Base-by-base conservation (phyloP, 1,139 yeast genomes). In the Yamadazyma triangularis region DNA sequence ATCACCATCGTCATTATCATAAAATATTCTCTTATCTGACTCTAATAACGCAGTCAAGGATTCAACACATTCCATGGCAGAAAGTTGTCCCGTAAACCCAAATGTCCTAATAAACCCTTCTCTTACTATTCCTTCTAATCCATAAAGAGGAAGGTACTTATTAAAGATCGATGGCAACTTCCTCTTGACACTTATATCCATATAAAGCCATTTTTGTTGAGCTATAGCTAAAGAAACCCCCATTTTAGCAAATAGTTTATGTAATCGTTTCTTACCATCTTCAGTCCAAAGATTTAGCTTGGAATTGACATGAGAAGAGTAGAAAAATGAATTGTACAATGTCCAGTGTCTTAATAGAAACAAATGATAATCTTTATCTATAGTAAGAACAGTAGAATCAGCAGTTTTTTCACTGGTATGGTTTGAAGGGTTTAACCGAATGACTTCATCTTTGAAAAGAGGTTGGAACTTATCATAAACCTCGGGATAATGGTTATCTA, bases 41-140 rank as follows among this genome's bases (percentile, higher is more conserved):
- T 91, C 97, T 19, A 93, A 60, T 35, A 91, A 57, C 2, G 98
- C 96, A 4, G 88, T 76, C n/a, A 91, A 60, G 0, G 96, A 76
- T 49, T 91, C 96, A 5, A 86, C 95, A 48, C 86, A 87, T 53
- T 93, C 99, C 58, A 89, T 86, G 1, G 97, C 97, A 23, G 95
- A 79, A 18, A 91, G 66, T 15, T 86, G 77, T 2, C 96, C 96
- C 36, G 84, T 77, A 51, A 74, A 89, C 1, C 98, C 98, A 58
- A 75, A 88, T 6, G 86, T 76, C 36, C 96, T 68, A 9, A 87
- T 71, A 38, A 91, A 88, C 0, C 98, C 97, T 32, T 85, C 91
- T 39, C 93, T 68, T 1, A 85, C 76, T 12, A 91, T 70, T 23
- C 88, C 93, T 40, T 85, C 94, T 24, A 91, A 64, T 4, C 94